phyloP scores from a whole-genome alignment of 2,329 filamentous ascomycete genomes.

The Cladosporium cucumerinum region DNA sequence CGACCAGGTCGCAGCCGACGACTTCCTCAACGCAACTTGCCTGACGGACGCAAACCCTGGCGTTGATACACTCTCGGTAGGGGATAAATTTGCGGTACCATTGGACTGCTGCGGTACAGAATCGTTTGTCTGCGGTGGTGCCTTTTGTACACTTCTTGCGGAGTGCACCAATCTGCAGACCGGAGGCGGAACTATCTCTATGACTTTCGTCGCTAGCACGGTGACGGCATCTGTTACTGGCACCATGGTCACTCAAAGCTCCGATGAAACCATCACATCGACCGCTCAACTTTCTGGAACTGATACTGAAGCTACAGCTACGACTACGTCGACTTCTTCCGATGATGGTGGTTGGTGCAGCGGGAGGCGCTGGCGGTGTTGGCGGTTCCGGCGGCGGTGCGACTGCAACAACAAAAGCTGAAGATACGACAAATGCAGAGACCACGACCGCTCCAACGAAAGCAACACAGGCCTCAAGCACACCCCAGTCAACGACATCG shows the following conservation, averaged over 20 bases:
- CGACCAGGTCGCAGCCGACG: conserved; percentile 4
- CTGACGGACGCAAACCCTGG: background rate
- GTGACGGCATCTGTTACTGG: conserved; percentile 4
- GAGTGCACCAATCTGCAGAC: background rate
- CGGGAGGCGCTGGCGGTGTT: background rate
- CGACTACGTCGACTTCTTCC: background rate
- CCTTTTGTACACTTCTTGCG: background rate
- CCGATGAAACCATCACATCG: background rate
- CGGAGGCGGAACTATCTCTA: background rate
- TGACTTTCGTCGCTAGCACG: background rate
- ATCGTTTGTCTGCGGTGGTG: background rate
- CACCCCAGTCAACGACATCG: background rate
- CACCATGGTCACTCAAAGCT: background rate
- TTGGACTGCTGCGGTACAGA: conserved; percentile 4
- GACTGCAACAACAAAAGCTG: background rate
- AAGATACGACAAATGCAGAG: background rate
- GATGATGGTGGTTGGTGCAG: background rate
- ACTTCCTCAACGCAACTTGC: conserved; percentile 4
- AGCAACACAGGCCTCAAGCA: background rate
- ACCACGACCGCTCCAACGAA: background rate
- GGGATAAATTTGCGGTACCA: background rate
- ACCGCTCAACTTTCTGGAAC: background rate
- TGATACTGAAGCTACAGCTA: background rate
- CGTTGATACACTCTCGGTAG: background rate
- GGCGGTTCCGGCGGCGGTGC: background rate